Base-by-base conservation (phyloP, 1,139 yeast genomes). In the Kodamaea sp. region DNA sequence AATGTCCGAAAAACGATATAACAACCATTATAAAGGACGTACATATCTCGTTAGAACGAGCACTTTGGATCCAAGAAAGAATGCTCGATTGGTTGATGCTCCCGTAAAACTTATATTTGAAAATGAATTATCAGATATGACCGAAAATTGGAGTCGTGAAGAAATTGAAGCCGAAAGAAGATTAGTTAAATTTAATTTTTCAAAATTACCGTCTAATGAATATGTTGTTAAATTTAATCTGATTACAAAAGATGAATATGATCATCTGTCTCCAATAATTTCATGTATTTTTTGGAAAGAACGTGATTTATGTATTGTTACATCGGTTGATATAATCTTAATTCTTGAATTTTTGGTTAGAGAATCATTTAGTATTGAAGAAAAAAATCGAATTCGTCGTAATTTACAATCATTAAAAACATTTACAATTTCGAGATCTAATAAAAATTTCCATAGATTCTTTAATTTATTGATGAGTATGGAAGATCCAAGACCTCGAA, bases 361-460 rank as follows among this genome's bases (percentile, higher is more conserved):
- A 41, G 71, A 79, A 41, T 72, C 71, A 47, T 82, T 82, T 56
- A 68, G 78, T 8, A 81, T 81, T 10, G 86, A 65, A 52, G 90
- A 82, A 55, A 83, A 83, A 60, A 83, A 83, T 57, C 65, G 89
- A 39, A 80, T 82, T 27, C 67, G 90, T 36, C 65, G 90, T 36
- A 82, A 82, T 49, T 63, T 83, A 39, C 88, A 82, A 52, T 79
- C 79, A 27, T 70, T 80, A 47, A 78, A 76, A 49, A 88, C 90
- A 2, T 57, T 67, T 38, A 82, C 89, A 0, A 72, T 82, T 4
- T 70, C 80, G 27, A 69, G 81, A 43, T 59, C 73, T 20, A 67
- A 70, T 44, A 62, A 64, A n/a, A 70, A 66, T 27, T 63, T 60
- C 40, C 65, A 66, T 32, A 50, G 70, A 20, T 78, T 82, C 49